These are phyloP conservation scores for Saccharum officinarum DNA, from an alignment of 176 grass and related monocot genomes.

Conservation along the genomic window DNA sequence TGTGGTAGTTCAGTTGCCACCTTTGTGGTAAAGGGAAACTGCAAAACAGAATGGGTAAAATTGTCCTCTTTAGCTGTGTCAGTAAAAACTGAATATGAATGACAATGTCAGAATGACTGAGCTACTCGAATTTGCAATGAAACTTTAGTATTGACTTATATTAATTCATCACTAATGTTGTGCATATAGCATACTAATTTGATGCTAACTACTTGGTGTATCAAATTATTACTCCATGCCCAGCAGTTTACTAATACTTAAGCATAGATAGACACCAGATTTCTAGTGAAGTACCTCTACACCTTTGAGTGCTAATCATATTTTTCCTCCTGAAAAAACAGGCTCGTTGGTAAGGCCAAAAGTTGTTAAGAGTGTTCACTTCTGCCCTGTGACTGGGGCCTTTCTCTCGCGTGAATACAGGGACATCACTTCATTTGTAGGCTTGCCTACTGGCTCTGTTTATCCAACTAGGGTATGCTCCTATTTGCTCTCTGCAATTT, in stretches of 20 bases:
- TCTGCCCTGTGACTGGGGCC: constrained; percentile 63
- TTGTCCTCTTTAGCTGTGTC: not conserved
- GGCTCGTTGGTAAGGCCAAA: constrained; percentile 91
- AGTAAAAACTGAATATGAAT: not conserved
- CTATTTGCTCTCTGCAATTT: not conserved
- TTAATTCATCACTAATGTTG: not conserved
- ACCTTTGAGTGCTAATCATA: not conserved
- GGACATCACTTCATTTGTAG: constrained; percentile 87
- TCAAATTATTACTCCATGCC: not conserved
- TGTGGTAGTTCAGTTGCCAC: not conserved
- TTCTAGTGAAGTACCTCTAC: not conserved
- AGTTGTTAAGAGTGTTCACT: constrained; percentile 98
- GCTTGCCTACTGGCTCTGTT: constrained; percentile 91
- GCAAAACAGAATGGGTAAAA: not conserved
- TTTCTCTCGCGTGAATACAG: constrained; percentile 86
- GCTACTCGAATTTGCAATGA: not conserved
- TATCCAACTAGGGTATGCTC: constrained; percentile 94
- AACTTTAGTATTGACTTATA: not conserved
- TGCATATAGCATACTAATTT: not conserved
- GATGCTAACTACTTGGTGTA: not conserved
- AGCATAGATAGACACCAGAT: not conserved
- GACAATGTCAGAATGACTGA: not conserved
- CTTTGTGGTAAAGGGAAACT: not conserved
- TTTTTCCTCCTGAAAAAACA: constrained; percentile 28
- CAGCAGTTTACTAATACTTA: not conserved